Base-by-base conservation (phyloP, 345 rosid genomes). In the Aethionema arabicum region DNA sequence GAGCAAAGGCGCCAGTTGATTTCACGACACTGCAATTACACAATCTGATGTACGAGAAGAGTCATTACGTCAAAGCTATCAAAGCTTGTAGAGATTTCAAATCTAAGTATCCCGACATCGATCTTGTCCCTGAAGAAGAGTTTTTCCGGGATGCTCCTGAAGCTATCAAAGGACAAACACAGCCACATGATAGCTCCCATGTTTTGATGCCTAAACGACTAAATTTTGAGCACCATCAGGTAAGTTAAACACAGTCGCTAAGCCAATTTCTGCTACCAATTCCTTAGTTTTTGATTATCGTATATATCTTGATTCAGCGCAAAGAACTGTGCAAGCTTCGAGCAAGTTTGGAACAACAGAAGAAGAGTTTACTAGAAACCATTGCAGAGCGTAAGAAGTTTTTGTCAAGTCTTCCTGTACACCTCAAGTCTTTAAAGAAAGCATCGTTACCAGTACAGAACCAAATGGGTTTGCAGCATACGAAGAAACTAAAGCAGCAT, bases 41-140 rank as follows among this genome's bases (percentile, higher is more conserved):
- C 55, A 93, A 85, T 75, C 77, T 90, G 69, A 87, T 93, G 97
- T 93, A 93, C 51, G 99, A 93, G 87, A 93, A 90, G 81, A 83
- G 88, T 37, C 96, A 87, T 59, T 93, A 93, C 37, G 77, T 84
- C 9, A 93, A 93, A 77, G 97, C 97, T 43, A 90, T 90, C 8
- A 90, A 90, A 66, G 88, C 97, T 49, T 93, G 97, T 39, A 84
- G 83, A 67, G 95, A 87, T 67, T 93, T 93, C 79, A 87, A 83
- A 55, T 90, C 99, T 4, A 90, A 84, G 65, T 85, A 87, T 72
- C 97, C 97, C 4, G 90, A 84, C 57, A 93, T 93, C 52, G 88
- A 90, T 16, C 97, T 93, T 43, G 96, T 93, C 7, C 76, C 88
- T 0, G 87, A 93, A 68, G 80, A 90, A 29, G 89, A 86, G 15